Conservation (phyloP, 2,329 filamentous ascomycete species). For the Dothistroma septosporum region DNA sequence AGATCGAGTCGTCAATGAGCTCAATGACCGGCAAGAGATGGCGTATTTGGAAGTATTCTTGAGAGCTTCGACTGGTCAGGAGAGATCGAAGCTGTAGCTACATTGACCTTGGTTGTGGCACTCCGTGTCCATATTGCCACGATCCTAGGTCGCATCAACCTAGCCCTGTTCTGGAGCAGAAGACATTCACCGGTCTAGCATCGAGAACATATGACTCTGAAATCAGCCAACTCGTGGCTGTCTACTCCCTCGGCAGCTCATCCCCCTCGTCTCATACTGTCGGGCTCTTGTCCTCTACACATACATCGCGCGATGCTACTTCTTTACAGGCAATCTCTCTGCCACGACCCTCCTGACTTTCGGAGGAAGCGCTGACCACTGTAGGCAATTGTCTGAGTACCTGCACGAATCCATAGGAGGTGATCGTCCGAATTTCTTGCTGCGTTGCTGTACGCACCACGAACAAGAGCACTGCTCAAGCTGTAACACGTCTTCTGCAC, state of each 20-base stretch:
- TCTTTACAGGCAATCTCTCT: neutral
- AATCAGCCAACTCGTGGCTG: too few species aligned
- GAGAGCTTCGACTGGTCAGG: neutral
- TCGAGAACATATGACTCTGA: too few species aligned
- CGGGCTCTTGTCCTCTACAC: neutral
- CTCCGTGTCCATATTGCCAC: too few species aligned
- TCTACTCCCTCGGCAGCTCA: too few species aligned
- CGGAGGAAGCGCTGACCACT: neutral
- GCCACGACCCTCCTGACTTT: neutral
- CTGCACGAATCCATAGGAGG: neutral
- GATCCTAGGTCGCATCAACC: neutral
- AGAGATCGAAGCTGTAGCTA: neutral
- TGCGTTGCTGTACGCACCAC: too few species aligned
- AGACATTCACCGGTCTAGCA: too few species aligned
- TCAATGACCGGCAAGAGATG: constrained; percentile 54
- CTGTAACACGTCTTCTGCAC: neutral
- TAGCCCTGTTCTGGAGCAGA: neutral
- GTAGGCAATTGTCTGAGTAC: neutral
- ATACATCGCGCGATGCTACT: neutral
- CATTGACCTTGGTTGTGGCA: neutral
- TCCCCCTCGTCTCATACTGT: too few species aligned
- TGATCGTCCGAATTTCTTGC: too few species aligned
- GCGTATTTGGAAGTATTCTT: constrained; percentile 47
- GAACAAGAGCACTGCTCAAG: neutral
- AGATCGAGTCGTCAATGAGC: constrained; percentile 53